A percentile compares a stretch with the other conserved stretches of the same genome.
These are phyloP conservation scores for Corinectria fuckeliana DNA, from an alignment of 2,329 filamentous ascomycete species.

Conservation along the genomic window DNA sequence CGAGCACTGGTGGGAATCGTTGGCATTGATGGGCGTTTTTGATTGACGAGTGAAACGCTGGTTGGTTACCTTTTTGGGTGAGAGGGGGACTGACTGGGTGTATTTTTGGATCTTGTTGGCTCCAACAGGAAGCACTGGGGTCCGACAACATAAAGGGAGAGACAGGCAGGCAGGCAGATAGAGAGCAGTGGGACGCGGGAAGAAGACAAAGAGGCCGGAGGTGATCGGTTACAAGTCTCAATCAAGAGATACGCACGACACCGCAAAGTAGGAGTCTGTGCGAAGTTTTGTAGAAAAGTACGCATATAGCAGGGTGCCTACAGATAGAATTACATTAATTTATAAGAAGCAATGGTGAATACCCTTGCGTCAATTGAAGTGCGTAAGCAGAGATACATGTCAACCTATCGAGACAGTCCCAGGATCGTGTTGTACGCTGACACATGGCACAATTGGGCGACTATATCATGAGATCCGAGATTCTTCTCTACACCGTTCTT, in stretches of 20 bases:
- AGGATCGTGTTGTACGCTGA: background rate
- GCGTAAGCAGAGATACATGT: background rate
- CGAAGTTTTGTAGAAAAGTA: background rate
- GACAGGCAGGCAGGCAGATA: background rate
- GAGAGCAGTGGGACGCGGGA: background rate
- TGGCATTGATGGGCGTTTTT: conserved; percentile 18
- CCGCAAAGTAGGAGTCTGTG: background rate
- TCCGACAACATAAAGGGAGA: background rate
- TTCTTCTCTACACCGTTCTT: background rate
- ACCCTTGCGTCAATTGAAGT: background rate
- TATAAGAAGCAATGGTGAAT: background rate
- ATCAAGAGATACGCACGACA: background rate
- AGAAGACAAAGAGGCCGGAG: background rate
- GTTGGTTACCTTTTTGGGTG: conserved; percentile 9
- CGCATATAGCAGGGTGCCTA: background rate
- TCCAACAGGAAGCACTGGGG: background rate
- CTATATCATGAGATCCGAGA: background rate
- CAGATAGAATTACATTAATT: background rate
- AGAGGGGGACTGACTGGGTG: background rate
- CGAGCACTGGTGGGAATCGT: background rate
- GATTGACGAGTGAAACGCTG: background rate
- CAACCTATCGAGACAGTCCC: background rate
- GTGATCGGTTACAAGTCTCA: background rate
- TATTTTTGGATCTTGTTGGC: conserved; percentile 16
- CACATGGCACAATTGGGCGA: background rate